Base-by-base conservation (phyloP, 2,329 filamentous ascomycete genomes). In the Sclerotinia borealis region DNA sequence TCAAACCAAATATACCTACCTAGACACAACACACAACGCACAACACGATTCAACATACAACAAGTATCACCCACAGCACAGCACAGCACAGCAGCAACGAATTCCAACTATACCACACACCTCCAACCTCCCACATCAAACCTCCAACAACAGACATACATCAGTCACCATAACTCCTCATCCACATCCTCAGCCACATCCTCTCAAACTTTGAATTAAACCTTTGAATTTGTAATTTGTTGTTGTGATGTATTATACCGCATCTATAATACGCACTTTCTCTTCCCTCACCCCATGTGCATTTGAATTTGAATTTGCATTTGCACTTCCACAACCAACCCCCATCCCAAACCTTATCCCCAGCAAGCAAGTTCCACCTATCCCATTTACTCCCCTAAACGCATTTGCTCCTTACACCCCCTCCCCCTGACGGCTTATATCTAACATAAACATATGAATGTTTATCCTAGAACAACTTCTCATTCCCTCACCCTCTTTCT, bases 191-290 rank as follows among this genome's bases (percentile, higher is more conserved):
- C 15, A 11, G 17, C n/a, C 37, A 37, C 27, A 22, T 5, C 41
- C 17, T 45, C 41, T 9, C 17, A 10, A 19, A 9, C 10, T 11
- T 27, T 60, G 31, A 36, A 60, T 51, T 36, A 39, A 22, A 51
- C 43, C 58, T 45, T 45, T 56, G 29, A 56, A 45, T 56, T 56
- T 56, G 27, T 45, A 56, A 22, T 22, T 45, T 45, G 41, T 60
- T 51, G 58, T 60, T 51, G 41, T 37, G 58, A 51, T 48, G 43
- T 50, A 60, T 37, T 50, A 34, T 50, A 51, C 43, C 19, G 27
- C 43, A 39, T 56, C 54, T 56, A 56, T 45, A 56, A 56, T 56
- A 56, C 54, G 45, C 54, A 56, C 54, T 56, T 56, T 56, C 54
- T 56, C 54, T 34, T 56, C 54, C 54, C 51, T 17, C 27, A 15